Conservation (phyloP, 116 monocot genomes). For the Iris pallida region DNA sequence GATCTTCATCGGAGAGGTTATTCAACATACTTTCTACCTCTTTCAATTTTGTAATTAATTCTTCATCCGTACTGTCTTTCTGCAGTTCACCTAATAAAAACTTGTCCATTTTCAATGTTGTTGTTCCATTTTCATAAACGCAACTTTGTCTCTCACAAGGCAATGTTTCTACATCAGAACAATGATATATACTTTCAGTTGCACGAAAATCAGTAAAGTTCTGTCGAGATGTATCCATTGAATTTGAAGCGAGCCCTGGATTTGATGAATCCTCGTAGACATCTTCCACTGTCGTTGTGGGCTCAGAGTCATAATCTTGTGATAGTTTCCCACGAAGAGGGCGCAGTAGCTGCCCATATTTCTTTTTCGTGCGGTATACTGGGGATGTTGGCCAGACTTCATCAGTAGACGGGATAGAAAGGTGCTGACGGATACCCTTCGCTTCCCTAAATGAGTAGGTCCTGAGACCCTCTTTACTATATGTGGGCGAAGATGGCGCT, state of each 20-base stretch:
- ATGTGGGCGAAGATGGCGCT: conserved; percentile 44
- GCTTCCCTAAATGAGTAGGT: conserved; percentile 41
- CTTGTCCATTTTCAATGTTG: background rate
- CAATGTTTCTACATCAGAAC: conserved; percentile 2
- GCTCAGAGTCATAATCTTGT: conserved; percentile 41
- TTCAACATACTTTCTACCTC: conserved; percentile 44
- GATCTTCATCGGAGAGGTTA: conserved; percentile 29
- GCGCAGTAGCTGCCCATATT: conserved; percentile 15
- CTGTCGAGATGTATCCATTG: conserved; percentile 7
- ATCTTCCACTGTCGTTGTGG: conserved; percentile 48
- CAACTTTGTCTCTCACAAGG: conserved; percentile 11
- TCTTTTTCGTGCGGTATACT: conserved; percentile 20
- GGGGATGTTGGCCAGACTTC: conserved; percentile 17
- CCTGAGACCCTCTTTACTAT: conserved; percentile 29
- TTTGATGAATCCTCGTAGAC: conserved; percentile 49
- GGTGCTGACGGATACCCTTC: conserved; percentile 23
- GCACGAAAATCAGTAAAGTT: conserved; percentile 13
- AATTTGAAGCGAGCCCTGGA: conserved; percentile 7
- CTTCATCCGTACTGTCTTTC: conserved; percentile 40
- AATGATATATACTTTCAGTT: conserved; percentile 9
- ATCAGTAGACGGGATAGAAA: background rate
- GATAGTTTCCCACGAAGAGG: conserved; percentile 22
- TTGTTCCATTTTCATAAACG: conserved; percentile 11
- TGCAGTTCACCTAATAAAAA: background rate
- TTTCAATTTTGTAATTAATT: conserved; percentile 41